Evolutionary conservation across 371 early-diverging fungal genomes (phyloP), one percentile per base, ranked within the genome.

Genomic region (Actinomucor elegans): DNA sequence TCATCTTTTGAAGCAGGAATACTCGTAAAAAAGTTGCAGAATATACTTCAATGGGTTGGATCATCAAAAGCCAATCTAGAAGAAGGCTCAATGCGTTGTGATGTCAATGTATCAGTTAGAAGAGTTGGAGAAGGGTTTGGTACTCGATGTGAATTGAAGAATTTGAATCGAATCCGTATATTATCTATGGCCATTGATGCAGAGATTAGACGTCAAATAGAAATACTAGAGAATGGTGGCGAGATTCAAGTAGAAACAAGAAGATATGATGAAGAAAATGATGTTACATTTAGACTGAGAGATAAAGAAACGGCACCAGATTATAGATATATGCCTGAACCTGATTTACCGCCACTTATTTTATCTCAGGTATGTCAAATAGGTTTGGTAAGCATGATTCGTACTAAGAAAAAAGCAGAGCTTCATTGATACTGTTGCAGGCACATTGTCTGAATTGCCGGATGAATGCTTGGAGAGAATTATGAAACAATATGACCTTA

Each of bases 261-360:
- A 8, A 88, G 92, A 10, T 92, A 81, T 57, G 89, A 94, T 61
- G 84, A 80, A 1, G 65, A 64, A 4, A 66, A 67, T 5, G 77
- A 78, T 18, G 63, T 63, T 27, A 94, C 96, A 3, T 88, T 80
- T 48, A 69, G 68, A 44, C 59, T 89, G 9, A 67, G 96, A 46
- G 76, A 83, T 37, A 96, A 96, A 63, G 95, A 96, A 57, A 77
- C 83, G 6, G 83, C 88, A 0, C 85, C 83, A 0, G 96, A 96
- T 65, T 94, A 96, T 64, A 77, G 94, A 43, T 96, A 89, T 62
- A 92, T 94, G 88, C 90, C 93, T n/a, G 96, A 96, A 47, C 87
- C 94, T 1, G 94, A 96, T 52, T 59, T 96, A 12, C 94, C 96
- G 5, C 66, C 73, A 12, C 61, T 89, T 3, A 40, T 75, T 6